Evolutionary conservation across 2,329 filamentous ascomycete species (phyloP).

Genomic region (Fusarium sp.): DNA sequence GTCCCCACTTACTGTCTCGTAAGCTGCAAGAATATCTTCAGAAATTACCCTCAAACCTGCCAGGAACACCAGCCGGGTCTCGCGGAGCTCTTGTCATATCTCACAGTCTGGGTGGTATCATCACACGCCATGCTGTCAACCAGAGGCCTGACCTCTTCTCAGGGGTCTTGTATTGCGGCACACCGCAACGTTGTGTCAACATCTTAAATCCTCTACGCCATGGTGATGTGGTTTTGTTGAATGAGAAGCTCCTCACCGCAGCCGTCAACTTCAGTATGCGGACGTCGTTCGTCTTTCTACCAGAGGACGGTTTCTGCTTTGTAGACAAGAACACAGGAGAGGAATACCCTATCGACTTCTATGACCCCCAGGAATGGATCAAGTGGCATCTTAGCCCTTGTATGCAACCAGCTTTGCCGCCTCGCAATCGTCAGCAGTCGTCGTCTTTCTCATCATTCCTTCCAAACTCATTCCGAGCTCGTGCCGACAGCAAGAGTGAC

Average conservation of each 20-base stretch:
- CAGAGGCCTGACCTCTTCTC: constrained; percentile 85
- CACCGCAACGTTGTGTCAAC: constrained; percentile 88
- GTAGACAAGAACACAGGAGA: constrained; percentile 85
- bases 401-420: constrained; percentile 74
- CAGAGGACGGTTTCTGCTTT: constrained; percentile 89
- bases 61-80: constrained; percentile 63
- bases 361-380: constrained; percentile 82
- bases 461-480: constrained; percentile 59
- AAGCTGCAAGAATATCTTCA: constrained; percentile 81
- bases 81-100: constrained; percentile 85
- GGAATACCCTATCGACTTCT: constrained; percentile 86
- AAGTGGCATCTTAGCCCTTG: constrained; percentile 84
- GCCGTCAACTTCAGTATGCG: constrained; percentile 94
- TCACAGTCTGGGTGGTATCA: constrained; percentile 88
- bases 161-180: constrained; percentile 87
- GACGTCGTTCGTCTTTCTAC: constrained; percentile 86
- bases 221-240: constrained; percentile 91
- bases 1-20: constrained; percentile 79
- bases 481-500: constrained; percentile 60
- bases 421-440: constrained; percentile 59
- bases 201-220: constrained; percentile 90
- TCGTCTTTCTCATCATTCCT: constrained; percentile 64
- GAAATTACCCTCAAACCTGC: constrained; percentile 79
- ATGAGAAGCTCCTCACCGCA: constrained; percentile 88
- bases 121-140: constrained; percentile 90